Conservation (phyloP, 441 rosid genomes). For the Croton laevigatus region DNA sequence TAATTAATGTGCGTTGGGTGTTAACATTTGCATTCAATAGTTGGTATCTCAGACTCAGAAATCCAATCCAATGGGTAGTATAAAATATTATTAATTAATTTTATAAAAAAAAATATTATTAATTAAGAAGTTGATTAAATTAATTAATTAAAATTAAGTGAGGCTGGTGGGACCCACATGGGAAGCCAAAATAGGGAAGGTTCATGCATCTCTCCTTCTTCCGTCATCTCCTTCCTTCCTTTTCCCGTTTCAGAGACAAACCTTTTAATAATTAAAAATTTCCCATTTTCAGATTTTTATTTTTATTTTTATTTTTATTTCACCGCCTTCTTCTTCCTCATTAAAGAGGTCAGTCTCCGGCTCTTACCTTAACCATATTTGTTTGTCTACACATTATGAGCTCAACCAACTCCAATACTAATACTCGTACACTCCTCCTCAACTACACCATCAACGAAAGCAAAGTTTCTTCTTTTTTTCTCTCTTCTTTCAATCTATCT, state of each 20-base stretch:
- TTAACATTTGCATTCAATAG: too few species aligned
- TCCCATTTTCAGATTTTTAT: neutral
- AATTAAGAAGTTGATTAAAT: too few species aligned
- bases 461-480: neutral
- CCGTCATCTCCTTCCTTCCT: neutral
- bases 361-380: neutral
- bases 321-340: neutral
- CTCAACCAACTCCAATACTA: neutral
- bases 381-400: neutral
- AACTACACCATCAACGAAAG: neutral
- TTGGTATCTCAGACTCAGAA: too few species aligned
- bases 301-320: neutral
- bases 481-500: neutral
- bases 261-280: neutral
- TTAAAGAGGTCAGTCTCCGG: neutral
- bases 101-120: too few species aligned
- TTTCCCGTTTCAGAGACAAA: neutral
- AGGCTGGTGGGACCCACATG: neutral
- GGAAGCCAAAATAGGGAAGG: neutral
- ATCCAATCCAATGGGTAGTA: too few species aligned
- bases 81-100: too few species aligned
- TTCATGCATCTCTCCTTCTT: conserved; percentile 3
- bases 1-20: too few species aligned
- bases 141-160: neutral
- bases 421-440: neutral